Base-by-base conservation (phyloP, 768 basidiomycete species). In the Naganishia friedmannii region DNA sequence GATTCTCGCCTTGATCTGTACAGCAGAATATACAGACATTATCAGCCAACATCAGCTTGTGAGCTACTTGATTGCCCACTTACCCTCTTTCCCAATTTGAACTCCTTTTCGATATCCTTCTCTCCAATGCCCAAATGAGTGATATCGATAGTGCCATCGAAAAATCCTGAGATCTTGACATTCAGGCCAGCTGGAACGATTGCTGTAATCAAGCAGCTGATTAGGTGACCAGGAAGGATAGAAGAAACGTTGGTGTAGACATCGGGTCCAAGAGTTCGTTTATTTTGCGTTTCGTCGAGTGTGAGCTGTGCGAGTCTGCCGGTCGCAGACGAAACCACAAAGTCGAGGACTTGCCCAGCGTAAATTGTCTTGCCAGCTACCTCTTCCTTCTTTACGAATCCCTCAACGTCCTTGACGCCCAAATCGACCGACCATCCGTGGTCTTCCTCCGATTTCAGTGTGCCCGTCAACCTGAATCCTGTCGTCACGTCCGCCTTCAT, bases 391-490 rank as follows among this genome's bases (percentile, higher is more conserved):
- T 89, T 85, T 56, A 98, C 79, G 81, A 97, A 99, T 51, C 91
- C 91, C 70, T 91, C 87, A 39, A 91, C 80, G n/a, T 86, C 88
- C 12, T 87, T 79, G 21, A 96, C 76, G 1, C 93, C 95, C 46
- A 96, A 83, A 73, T 93, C 91, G 9, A 99, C 84, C 68, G 89
- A 86, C 82, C 95, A 97, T 0, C 96, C 94, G 79, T 96, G 92
- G 76, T 98, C 96, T 82, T 99, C 96, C 21, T 90, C 83, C 75
- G 89, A 91, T 81, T 88, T 88, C 60, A 95, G 85, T 39, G 88
- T 86, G 15, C 87, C 90, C 0, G 88, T 86, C 54, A 96, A 29
- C 32, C 72, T 68, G 56, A 68, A 77, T 15, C 78, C 78, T 45
- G 74, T 73, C 63, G 85, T 87, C 46, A 98, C 76, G 81, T 98